Percentiles rank a stretch among this genome's conserved stretches.
These are phyloP conservation scores for Boletus coccyginus DNA, from an alignment of 768 basidiomycete genomes.

Conservation along the genomic window DNA sequence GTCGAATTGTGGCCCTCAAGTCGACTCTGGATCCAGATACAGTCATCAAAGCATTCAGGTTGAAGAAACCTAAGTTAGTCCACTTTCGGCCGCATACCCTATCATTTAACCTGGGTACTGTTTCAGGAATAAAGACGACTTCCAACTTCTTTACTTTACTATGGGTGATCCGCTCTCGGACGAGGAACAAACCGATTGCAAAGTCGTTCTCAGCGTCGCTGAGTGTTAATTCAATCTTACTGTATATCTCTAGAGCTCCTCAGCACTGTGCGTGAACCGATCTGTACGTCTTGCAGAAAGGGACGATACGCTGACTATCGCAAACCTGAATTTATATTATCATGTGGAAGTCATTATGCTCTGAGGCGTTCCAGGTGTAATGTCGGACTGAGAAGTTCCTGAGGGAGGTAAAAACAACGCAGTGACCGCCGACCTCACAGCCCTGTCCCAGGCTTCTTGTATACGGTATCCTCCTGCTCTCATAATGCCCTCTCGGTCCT, in stretches of 20 bases:
- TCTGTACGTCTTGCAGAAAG: neutral
- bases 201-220: slow-evolving; percentile 51
- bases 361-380: slow-evolving; percentile 28
- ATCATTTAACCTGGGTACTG: neutral
- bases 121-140: slow-evolving; percentile 45
- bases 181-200: slow-evolving; percentile 46
- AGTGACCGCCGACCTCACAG: slow-evolving; percentile 68
- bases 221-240: slow-evolving; percentile 17
- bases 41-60: slow-evolving; percentile 48
- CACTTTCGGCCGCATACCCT: neutral
- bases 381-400: slow-evolving; percentile 21
- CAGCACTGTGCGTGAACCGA: neutral
- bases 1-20: neutral
- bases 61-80: slow-evolving; percentile 44
- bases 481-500: slow-evolving; percentile 77
- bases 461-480: slow-evolving; percentile 79
- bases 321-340: slow-evolving; percentile 8
- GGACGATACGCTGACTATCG: neutral
- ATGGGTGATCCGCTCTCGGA: slow-evolving; percentile 61
- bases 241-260: neutral
- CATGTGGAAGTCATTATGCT: slow-evolving; percentile 44
- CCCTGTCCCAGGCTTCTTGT: slow-evolving; percentile 85
- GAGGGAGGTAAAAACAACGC: slow-evolving; percentile 62
- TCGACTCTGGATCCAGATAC: slow-evolving; percentile 28
- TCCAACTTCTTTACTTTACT: slow-evolving; percentile 84